A percentile compares a stretch with the other conserved stretches of the same genome.
phyloP scores from a whole-genome alignment of 345 rosid species.

The Boechera stricta region DNA sequence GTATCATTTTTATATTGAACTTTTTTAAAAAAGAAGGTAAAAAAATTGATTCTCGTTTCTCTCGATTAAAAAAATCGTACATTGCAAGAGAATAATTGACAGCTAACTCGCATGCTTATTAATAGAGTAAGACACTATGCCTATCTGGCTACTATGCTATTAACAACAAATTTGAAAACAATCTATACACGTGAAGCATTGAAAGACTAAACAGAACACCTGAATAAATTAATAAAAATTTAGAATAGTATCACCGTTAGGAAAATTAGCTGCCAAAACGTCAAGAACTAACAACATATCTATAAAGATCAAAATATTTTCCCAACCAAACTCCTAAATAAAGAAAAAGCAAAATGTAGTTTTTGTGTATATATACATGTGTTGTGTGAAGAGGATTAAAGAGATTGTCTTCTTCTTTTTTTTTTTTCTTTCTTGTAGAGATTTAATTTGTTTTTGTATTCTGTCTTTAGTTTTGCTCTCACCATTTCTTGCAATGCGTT shows the following conservation, averaged over 20 bases:
- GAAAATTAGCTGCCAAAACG: neutral
- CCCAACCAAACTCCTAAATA: neutral
- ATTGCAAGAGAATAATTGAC: slow-evolving; percentile 20
- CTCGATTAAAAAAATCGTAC: slow-evolving; percentile 16
- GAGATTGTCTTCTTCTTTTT: neutral
- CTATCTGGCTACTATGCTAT: slow-evolving; percentile 23
- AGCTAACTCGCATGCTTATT: slow-evolving; percentile 18
- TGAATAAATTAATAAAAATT: neutral
- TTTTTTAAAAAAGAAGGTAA: neutral
- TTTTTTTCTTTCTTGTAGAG: too few relatives aligned
- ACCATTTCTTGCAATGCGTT: too few relatives aligned
- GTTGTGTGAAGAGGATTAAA: neutral
- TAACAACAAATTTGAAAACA: neutral
- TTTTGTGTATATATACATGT: too few relatives aligned
- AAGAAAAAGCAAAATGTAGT: neutral
- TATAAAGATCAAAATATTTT: neutral
- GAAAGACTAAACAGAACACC: slow-evolving; percentile 16
- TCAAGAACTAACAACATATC: neutral
- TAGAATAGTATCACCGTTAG: slow-evolving; percentile 8
- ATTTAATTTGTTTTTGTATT: too few relatives aligned
- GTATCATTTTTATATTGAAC: neutral
- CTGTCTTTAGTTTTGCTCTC: too few relatives aligned
- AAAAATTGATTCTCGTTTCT: neutral
- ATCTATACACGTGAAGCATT: slow-evolving; percentile 33
- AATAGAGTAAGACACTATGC: slow-evolving; percentile 10